phyloP scores from a whole-genome alignment of 257 asterid genomes.

The Solanum etuberosum region DNA sequence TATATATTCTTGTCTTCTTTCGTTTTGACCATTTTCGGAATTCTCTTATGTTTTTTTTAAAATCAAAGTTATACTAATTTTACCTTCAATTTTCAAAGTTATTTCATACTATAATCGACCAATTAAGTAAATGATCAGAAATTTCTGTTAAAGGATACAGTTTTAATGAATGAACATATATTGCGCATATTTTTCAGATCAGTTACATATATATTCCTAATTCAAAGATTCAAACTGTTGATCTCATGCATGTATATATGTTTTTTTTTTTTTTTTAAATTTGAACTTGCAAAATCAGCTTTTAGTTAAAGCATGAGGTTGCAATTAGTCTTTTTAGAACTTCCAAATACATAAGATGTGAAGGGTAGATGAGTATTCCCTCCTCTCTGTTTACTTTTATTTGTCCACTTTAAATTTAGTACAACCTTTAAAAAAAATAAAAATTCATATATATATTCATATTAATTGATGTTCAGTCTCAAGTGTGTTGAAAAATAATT shows the following conservation, averaged over 20 bases:
- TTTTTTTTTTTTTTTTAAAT: not conserved
- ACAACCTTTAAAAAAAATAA: too few relatives aligned
- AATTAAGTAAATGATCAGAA: not conserved
- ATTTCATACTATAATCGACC: not conserved
- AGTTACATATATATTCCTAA: not conserved
- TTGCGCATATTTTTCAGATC: not conserved
- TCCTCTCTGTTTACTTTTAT: too few relatives aligned
- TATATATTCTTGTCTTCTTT: constrained; percentile 1
- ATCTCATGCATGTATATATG: not conserved
- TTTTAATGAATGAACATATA: not conserved
- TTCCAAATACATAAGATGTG: not conserved
- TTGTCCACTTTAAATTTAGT: not conserved
- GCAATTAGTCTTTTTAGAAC: not conserved
- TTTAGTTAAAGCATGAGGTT: not conserved
- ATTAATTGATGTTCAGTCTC: not conserved
- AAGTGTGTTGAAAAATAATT: not conserved
- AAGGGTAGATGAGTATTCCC: not conserved
- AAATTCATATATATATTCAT: too few relatives aligned
- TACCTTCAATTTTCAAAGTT: not conserved
- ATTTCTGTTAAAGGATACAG: not conserved
- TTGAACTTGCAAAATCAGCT: not conserved
- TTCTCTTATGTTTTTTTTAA: too few relatives aligned
- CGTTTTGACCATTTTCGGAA: constrained; percentile 9
- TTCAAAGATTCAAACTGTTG: not conserved
- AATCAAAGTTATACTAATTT: not conserved